Conservation (phyloP, 495 filamentous ascomycete genomes). For the Stereocaulon alpinum region DNA sequence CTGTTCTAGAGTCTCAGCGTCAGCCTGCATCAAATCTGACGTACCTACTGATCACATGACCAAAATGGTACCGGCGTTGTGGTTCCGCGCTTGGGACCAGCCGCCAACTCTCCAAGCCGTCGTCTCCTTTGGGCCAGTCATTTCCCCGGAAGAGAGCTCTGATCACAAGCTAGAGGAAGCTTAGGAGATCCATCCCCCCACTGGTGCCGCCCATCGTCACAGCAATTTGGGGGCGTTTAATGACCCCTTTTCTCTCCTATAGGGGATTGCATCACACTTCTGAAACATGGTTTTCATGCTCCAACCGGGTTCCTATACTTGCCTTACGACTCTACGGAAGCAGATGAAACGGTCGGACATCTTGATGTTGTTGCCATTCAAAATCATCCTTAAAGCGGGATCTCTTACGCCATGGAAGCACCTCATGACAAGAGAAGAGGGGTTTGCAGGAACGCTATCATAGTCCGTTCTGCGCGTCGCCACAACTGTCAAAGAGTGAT, state of each 20-base stretch:
- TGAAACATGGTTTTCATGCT: background rate
- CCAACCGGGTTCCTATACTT: background rate
- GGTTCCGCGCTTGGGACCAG: slow-evolving; percentile 9
- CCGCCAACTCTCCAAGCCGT: slow-evolving; percentile 4
- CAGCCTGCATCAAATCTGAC: background rate
- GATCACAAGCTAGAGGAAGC: slow-evolving; percentile 2
- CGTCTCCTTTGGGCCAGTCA: slow-evolving; percentile 1
- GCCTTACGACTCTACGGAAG: background rate
- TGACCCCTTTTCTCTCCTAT: background rate
- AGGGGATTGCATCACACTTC: background rate
- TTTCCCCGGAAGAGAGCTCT: background rate
- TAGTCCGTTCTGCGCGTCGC: slow-evolving; percentile 10
- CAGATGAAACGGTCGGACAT: background rate
- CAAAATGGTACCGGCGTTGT: background rate
- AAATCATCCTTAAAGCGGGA: background rate
- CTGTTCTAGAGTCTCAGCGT: background rate
- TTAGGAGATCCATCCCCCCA: background rate
- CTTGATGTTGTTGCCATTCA: background rate
- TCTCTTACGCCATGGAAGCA: background rate
- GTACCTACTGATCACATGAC: slow-evolving; percentile 10
- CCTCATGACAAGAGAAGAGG: slow-evolving; percentile 14
- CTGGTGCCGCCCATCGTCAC: background rate
- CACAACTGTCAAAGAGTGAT: background rate
- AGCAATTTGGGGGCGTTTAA: background rate
- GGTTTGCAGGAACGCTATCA: slow-evolving; percentile 12